phyloP scores from a whole-genome alignment of 2,329 filamentous ascomycete species.

The Phaeomoniella chlamydospora region DNA sequence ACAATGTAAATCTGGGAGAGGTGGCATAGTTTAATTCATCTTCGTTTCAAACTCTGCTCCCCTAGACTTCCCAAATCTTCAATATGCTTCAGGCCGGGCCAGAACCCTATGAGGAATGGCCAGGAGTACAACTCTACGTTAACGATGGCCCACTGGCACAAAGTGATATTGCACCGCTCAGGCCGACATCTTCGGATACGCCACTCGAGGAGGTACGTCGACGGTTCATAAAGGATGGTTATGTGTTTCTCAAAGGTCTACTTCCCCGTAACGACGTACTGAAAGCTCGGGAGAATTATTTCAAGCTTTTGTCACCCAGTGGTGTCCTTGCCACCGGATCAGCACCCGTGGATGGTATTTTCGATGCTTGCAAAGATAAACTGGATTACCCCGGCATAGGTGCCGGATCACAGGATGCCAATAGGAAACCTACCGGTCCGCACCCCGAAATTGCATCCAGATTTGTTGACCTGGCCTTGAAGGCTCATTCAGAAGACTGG shows the following conservation, averaged over 20 bases:
- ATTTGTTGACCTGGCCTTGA: no score
- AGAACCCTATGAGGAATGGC: no score
- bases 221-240: slow-evolving; percentile 23
- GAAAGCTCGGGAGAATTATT: slow-evolving; percentile 25
- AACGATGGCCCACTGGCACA: slow-evolving; percentile 9
- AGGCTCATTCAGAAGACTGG: slow-evolving; percentile 16
- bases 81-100: no score
- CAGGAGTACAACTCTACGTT: slow-evolving; percentile 5
- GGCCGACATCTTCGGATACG: slow-evolving; percentile 17
- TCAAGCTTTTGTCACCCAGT: slow-evolving; percentile 21
- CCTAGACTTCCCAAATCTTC: no score
- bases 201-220: slow-evolving; percentile 22
- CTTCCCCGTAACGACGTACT: slow-evolving; percentile 28
- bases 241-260: slow-evolving; percentile 26
- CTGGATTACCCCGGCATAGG: slow-evolving; percentile 21
- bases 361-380: slow-evolving; percentile 20
- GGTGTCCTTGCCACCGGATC: slow-evolving; percentile 23
- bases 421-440: no score
- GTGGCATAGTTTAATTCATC: no score
- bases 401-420: slow-evolving; percentile 13
- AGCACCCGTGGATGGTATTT: slow-evolving; percentile 24
- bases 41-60: no score
- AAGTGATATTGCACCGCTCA: slow-evolving; percentile 17
- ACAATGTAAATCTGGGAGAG: no score
- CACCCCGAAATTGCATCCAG: slow-evolving; percentile 13